These are phyloP conservation scores for Chrysochromulina tobinii DNA, from an alignment of 78 protist genomes.

Conservation along the genomic window DNA sequence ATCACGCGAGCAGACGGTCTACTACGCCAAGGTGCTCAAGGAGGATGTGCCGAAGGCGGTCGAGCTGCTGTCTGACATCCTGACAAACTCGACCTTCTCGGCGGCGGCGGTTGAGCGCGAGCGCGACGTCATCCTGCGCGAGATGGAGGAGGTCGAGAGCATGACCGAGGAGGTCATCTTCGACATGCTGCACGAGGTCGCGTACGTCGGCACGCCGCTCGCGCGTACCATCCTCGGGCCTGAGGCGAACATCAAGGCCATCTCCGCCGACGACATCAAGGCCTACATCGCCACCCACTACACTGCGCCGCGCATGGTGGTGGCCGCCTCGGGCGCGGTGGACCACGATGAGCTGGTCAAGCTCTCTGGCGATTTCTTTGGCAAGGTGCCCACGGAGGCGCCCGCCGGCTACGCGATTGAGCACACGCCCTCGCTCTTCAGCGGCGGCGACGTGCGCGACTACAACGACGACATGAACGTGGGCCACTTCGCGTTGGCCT, in stretches of 20 bases:
- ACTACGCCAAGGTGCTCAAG: constrained; percentile 78
- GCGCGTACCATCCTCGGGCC: constrained; percentile 89
- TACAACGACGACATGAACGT: constrained; percentile 60
- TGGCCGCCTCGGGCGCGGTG: constrained; percentile 90
- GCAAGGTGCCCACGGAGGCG: constrained; percentile 39
- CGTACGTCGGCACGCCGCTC: constrained; percentile 81
- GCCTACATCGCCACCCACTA: constrained; percentile 74
- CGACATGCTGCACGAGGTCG: constrained; percentile 89
- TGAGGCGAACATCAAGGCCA: not conserved
- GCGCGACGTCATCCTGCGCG: constrained; percentile 83
- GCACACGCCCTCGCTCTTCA: constrained; percentile 23
- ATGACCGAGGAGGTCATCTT: constrained; percentile 59
- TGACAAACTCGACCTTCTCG: constrained; percentile 70
- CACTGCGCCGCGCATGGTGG: constrained; percentile 88
- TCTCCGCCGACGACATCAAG: constrained; percentile 69
- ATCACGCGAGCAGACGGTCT: constrained; percentile 87
- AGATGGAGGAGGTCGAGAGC: constrained; percentile 69
- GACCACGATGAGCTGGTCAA: constrained; percentile 80
- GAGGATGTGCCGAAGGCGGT: constrained; percentile 77
- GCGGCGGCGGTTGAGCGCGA: constrained; percentile 75
- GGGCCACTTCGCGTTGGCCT: constrained; percentile 75
- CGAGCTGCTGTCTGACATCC: constrained; percentile 87
- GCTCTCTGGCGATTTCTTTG: constrained; percentile 64
- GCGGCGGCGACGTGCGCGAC: constrained; percentile 59
- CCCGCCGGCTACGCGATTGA: not conserved